phyloP scores from a whole-genome alignment of 192 early-diverging fungal genomes.

The Gonapodya sp. region DNA sequence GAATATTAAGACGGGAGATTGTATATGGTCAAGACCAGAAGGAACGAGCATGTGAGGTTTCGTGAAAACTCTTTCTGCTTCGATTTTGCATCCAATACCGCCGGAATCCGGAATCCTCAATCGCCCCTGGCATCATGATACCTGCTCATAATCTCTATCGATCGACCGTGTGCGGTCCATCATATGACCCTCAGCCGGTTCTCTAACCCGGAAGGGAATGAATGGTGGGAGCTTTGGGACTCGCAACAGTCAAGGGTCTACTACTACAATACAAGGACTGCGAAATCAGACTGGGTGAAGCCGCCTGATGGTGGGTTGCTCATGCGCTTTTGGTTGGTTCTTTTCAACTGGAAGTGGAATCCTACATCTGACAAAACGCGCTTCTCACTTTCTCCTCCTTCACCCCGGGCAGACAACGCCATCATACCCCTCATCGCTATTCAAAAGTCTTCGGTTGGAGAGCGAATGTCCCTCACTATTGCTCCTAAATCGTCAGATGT shows the following conservation, averaged over 20 bases:
- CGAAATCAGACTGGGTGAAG: conserved; percentile 77
- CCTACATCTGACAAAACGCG: neutral
- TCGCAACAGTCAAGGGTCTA: conserved; percentile 43
- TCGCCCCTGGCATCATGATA: too few species aligned
- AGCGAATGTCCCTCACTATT: neutral
- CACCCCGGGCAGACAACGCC: neutral
- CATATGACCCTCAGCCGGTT: too few species aligned
- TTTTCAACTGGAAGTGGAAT: too few species aligned
- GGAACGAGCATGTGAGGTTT: neutral
- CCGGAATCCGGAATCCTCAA: neutral
- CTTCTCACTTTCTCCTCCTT: neutral
- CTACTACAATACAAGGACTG: conserved; percentile 83
- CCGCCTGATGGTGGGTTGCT: conserved; percentile 54
- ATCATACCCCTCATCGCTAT: neutral
- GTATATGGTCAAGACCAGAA: neutral
- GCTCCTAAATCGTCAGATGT: neutral
- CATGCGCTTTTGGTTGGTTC: too few species aligned
- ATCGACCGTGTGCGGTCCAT: too few species aligned
- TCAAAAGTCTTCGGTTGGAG: neutral
- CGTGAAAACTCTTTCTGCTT: neutral
- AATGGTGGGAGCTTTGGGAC: conserved; percentile 97
- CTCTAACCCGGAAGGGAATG: conserved; percentile 59
- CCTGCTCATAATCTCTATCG: too few species aligned
- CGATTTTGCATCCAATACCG: neutral
- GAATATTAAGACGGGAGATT: neutral